Evolutionary conservation across 2,329 filamentous ascomycete genomes (phyloP).

Genomic region (Coccinonectria pachysandricola): DNA sequence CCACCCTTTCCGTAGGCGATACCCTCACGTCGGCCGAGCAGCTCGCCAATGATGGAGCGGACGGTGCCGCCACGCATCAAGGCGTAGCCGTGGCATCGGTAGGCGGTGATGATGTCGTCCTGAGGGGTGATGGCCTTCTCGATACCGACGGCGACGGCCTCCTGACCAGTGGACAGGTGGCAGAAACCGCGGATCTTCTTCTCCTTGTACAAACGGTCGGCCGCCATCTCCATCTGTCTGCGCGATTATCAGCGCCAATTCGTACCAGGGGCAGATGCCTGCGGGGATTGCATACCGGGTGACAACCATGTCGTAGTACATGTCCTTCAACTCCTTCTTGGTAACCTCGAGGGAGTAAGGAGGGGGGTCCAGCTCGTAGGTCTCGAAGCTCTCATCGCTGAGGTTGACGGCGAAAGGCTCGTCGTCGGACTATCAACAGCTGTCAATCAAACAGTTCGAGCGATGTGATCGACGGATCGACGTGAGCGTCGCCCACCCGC

Average conservation of each 20-base stretch:
- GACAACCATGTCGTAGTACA: slow-evolving; percentile 97
- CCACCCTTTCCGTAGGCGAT: slow-evolving; percentile 98
- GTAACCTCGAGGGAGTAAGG: slow-evolving; percentile 86
- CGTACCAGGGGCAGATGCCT: background rate
- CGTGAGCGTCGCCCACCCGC: too few relatives aligned
- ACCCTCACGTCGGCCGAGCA: slow-evolving; percentile 88
- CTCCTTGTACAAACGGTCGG: slow-evolving; percentile 98
- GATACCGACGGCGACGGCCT: slow-evolving; percentile 93
- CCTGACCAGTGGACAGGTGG: slow-evolving; percentile 94
- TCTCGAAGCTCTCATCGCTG: slow-evolving; percentile 98
- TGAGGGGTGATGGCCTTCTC: slow-evolving; percentile 87
- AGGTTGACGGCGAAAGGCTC: slow-evolving; percentile 86
- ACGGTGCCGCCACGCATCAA: slow-evolving; percentile 89
- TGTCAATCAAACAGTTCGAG: too few relatives aligned
- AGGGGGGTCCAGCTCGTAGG: slow-evolving; percentile 95
- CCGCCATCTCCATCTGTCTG: slow-evolving; percentile 99
- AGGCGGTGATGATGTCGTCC: slow-evolving; percentile 94
- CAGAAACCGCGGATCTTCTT: slow-evolving; percentile 99
- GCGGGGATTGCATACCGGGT: slow-evolving; percentile 58
- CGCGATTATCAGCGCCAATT: slow-evolving; percentile 21
- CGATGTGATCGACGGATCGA: too few relatives aligned
- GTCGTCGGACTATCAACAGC: slow-evolving; percentile 92
- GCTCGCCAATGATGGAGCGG: slow-evolving; percentile 89
- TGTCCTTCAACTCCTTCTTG: slow-evolving; percentile 97
- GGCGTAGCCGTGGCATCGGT: slow-evolving; percentile 97